Percentiles rank a stretch among this genome's conserved stretches.
Evolutionary conservation across 2,329 filamentous ascomycete genomes (phyloP).

Genomic region (Neoscytalidium dimidiatum): DNA sequence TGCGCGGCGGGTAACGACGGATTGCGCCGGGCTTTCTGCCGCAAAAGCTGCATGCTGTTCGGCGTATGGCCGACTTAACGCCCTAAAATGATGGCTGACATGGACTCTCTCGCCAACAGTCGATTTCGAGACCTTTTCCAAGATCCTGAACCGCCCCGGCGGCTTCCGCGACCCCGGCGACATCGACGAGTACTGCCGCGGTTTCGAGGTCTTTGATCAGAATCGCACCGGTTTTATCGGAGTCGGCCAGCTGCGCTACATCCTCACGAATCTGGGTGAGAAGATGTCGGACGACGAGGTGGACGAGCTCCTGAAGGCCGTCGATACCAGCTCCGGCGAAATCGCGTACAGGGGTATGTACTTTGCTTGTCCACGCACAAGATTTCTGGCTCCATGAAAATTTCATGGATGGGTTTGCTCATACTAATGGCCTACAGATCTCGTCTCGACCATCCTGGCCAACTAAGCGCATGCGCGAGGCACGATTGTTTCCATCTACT

Average conservation of each 20-base stretch:
- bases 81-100: slow-evolving; percentile 50
- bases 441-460: slow-evolving; percentile 20
- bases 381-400: no score
- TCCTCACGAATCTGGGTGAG: slow-evolving; percentile 96
- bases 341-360: slow-evolving; percentile 91
- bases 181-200: slow-evolving; percentile 96
- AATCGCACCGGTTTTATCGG: slow-evolving; percentile 98
- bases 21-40: no score
- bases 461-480: slow-evolving; percentile 7
- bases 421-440: not conserved
- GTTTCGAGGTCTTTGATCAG: slow-evolving; percentile 99
- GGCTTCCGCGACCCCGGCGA: slow-evolving; percentile 98
- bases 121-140: slow-evolving; percentile 96
- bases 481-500: not conserved
- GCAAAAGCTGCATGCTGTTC: no score
- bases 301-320: slow-evolving; percentile 96
- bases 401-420: no score
- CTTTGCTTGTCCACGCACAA: not conserved
- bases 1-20: no score
- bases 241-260: slow-evolving; percentile 96
- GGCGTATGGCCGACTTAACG: no score
- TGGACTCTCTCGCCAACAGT: slow-evolving; percentile 64
- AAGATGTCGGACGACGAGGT: slow-evolving; percentile 99
- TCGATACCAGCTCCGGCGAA: slow-evolving; percentile 93
- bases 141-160: slow-evolving; percentile 93